Evolutionary conservation across 331 rosid species (phyloP), one percentile per base, ranked within the genome.

Genomic region (Malus hybrid): DNA sequence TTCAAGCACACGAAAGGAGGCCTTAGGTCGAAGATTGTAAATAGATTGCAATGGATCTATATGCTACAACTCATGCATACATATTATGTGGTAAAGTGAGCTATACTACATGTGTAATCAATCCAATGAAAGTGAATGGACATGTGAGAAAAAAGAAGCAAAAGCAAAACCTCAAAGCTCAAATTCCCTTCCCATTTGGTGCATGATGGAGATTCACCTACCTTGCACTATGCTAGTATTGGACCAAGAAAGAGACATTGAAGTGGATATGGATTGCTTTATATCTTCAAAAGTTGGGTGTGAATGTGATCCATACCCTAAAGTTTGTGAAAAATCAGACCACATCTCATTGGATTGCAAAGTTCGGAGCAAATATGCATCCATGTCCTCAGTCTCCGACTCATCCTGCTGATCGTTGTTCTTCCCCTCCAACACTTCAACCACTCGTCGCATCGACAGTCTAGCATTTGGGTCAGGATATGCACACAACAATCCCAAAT

Each of bases 201-300:
- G 29, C 30, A 8, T 4, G 22, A 18, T 74, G 71, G 55, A 46
- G 28, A 58, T 75, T 86, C 84, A 93, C 82, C 97, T 84, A 5
- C 96, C 97, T 1, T 70, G 71, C 15, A 67, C 16, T 9, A 34
- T 7, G 9, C 57, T 72, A 57, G 88, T 44, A 46, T 9, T 57
- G 11, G 97, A 84, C 87, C 84, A 84, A 70, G 88, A 77, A 11
- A 36, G 44, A 36, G 44, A 36, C 44, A 77, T 84, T 53, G 90
- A 84, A n/a, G 83, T 84, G 78, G 89, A 84, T 3, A 44, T 60
- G 3, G 77, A 46, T 16, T 70, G 76, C 66, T 82, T 82, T 30
- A 91, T 74, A 62, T 89, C 93, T 57, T 87, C 86, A 76, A 89
- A 85, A 71, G 93, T 91, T 19, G 98, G 96, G 81, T 93, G 96